phyloP scores from a whole-genome alignment of 352 stramenopile genomes.

The Pythium chondricola region DNA sequence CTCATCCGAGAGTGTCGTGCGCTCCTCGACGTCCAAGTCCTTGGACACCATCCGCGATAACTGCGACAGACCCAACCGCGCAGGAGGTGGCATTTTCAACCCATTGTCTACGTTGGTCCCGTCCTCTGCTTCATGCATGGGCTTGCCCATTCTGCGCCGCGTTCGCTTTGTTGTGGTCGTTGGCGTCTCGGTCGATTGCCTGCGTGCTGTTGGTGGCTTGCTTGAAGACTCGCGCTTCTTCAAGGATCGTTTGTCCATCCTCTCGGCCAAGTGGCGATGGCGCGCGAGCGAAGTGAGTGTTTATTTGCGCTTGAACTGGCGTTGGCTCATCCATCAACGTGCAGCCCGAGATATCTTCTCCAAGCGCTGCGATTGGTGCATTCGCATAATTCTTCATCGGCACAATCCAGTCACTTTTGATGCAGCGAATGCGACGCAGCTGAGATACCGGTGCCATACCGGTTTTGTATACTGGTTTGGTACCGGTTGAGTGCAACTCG shows the following conservation, averaged over 20 bases:
- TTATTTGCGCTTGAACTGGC: too few species aligned
- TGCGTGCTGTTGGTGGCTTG: not conserved
- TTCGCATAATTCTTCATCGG: too few species aligned
- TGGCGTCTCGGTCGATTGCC: not conserved
- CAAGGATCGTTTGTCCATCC: not conserved
- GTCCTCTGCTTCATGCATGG: not conserved
- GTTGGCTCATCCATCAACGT: too few species aligned
- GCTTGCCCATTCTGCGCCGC: slow-evolving; percentile 11
- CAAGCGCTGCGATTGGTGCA: too few species aligned
- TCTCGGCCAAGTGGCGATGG: too few species aligned
- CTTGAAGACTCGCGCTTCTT: slow-evolving; percentile 4
- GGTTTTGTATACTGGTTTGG: too few species aligned
- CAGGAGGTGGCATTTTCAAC: not conserved
- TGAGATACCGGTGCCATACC: too few species aligned
- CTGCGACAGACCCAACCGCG: not conserved
- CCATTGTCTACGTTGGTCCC: not conserved
- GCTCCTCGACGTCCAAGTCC: slow-evolving; percentile 10
- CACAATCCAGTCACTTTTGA: too few species aligned
- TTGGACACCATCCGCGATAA: slow-evolving; percentile 14
- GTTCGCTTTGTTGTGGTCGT: not conserved
- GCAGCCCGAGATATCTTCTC: too few species aligned
- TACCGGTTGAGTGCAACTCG: too few species aligned
- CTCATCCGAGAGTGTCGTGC: slow-evolving; percentile 15
- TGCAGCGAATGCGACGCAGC: too few species aligned
- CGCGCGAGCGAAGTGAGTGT: too few species aligned